A percentile compares a stretch with the other conserved stretches of the same genome.
These are phyloP conservation scores for Beauveria rudraprayagi DNA, from an alignment of 2,329 filamentous ascomycete genomes.

Conservation along the genomic window DNA sequence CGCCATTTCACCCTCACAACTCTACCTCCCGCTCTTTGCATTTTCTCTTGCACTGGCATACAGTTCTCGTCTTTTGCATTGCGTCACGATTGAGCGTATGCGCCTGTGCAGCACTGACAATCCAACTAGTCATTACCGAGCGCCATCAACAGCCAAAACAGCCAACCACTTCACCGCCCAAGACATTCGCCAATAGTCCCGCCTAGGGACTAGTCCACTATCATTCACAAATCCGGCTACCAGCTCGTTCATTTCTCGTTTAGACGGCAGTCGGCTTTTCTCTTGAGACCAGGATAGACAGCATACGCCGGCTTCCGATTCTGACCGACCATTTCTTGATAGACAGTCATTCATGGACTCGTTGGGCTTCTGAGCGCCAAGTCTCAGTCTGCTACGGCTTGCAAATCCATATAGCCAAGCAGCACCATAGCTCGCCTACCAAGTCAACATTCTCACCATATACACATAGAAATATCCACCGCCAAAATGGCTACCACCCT, in stretches of 20 bases:
- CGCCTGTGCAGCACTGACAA: background rate
- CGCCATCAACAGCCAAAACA: background rate
- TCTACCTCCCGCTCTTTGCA: background rate
- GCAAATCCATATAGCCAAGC: background rate
- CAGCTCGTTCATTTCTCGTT: background rate
- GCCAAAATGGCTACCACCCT: constrained; percentile 50
- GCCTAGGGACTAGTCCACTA: constrained; percentile 1
- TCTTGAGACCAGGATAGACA: background rate
- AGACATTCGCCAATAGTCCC: constrained; percentile 6
- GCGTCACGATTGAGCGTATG: background rate
- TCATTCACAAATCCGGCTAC: background rate
- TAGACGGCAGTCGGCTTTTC: background rate
- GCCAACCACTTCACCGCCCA: constrained; percentile 6
- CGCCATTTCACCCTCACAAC: background rate
- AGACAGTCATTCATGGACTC: constrained; percentile 5
- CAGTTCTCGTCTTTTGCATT: background rate
- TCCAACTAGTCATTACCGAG: background rate
- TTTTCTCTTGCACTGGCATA: background rate
- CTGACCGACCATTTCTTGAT: background rate
- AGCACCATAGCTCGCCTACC: background rate
- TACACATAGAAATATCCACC: background rate
- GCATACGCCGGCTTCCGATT: background rate
- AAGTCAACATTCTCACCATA: constrained; percentile 6
- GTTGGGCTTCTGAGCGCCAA: background rate
- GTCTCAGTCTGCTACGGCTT: background rate